phyloP scores from a whole-genome alignment of 345 rosid genomes.

The Eutrema yunnanense region DNA sequence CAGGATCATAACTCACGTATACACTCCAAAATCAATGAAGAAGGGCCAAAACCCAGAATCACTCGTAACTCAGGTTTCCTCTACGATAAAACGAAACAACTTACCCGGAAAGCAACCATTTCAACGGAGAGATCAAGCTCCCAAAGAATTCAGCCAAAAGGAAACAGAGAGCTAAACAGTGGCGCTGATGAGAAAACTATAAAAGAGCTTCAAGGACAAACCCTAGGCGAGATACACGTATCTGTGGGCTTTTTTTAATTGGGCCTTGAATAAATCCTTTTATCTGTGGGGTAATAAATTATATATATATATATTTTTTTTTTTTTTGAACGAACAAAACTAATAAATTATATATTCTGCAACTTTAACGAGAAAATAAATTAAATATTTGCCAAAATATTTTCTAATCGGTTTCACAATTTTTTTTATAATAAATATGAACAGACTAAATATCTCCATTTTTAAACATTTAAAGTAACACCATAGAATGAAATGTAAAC shows the following conservation, averaged over 20 bases:
- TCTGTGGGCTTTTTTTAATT: too few relatives aligned
- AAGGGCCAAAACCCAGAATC: background rate
- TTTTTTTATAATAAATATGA: too few relatives aligned
- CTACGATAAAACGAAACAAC: background rate
- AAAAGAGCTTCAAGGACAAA: background rate
- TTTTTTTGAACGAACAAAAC: too few relatives aligned
- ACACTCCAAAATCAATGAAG: background rate
- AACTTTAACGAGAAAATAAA: too few relatives aligned
- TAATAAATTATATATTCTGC: too few relatives aligned
- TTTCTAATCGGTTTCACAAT: too few relatives aligned
- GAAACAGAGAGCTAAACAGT: background rate
- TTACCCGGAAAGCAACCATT: conserved; percentile 29
- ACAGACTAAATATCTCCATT: too few relatives aligned
- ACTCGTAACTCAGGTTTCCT: background rate
- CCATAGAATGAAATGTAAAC: too few relatives aligned
- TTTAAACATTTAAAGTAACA: background rate
- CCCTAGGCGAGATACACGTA: background rate
- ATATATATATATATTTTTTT: too few relatives aligned
- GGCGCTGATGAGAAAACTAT: conserved; percentile 9
- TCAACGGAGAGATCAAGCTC: conserved; percentile 20
- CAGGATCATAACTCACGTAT: background rate
- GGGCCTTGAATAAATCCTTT: too few relatives aligned
- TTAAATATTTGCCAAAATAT: too few relatives aligned
- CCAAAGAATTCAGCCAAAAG: background rate
- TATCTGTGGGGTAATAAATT: too few relatives aligned